phyloP scores from a whole-genome alignment of 2,329 filamentous ascomycete species.

The Alternaria angustiovoidea region DNA sequence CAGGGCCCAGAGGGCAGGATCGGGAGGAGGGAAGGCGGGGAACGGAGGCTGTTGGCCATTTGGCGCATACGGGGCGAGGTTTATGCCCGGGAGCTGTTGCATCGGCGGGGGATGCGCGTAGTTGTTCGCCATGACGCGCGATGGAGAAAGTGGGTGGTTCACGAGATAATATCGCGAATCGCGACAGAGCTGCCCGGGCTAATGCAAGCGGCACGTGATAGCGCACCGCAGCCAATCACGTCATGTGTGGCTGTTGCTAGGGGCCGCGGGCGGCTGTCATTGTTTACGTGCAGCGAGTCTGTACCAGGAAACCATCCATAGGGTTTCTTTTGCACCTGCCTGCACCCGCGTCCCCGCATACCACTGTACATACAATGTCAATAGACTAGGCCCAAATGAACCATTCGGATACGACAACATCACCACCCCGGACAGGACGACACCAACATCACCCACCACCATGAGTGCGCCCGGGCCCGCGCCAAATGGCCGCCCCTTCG shows the following conservation, averaged over 20 bases:
- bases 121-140: constrained; percentile 41
- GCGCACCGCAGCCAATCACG: constrained; percentile 4
- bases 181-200: neutral
- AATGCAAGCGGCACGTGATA: constrained; percentile 14
- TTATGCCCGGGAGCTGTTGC: constrained; percentile 32
- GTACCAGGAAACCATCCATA: neutral
- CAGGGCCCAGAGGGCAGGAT: constrained; percentile 47
- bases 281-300: constrained; percentile 14
- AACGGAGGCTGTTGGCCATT: constrained; percentile 36
- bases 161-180: neutral
- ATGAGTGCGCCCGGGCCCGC: constrained; percentile 66
- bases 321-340: constrained; percentile 2
- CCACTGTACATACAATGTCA: constrained; percentile 33
- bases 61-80: constrained; percentile 33
- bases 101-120: constrained; percentile 32
- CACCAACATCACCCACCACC: constrained; percentile 32
- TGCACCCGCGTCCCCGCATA: constrained; percentile 6
- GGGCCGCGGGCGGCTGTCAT: constrained; percentile 14
- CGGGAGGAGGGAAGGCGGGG: constrained; percentile 18
- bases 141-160: constrained; percentile 10
- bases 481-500: constrained; percentile 70
- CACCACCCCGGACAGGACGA: constrained; percentile 12
- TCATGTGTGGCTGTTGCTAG: constrained; percentile 20
- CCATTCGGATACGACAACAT: neutral
- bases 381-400: constrained; percentile 1